Conservation (phyloP, 2,329 filamentous ascomycete species). For the Diaporthe australafricana region DNA sequence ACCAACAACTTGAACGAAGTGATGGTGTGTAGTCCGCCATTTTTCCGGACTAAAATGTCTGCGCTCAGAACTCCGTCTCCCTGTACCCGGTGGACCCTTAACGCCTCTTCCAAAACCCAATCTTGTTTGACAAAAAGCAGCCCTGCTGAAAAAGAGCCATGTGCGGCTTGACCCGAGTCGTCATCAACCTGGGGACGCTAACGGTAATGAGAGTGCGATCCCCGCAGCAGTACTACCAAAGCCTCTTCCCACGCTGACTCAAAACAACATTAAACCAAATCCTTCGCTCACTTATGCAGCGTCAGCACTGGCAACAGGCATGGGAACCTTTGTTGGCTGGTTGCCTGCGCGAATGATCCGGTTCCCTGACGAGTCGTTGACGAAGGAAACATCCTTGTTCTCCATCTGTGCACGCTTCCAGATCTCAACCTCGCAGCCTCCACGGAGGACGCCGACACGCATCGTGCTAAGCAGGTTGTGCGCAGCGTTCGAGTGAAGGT, state of each 20-base stretch:
- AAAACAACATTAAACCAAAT: background rate
- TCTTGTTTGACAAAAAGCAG: conserved; percentile 3
- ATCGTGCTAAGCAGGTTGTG: conserved; percentile 91
- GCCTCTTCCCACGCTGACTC: background rate
- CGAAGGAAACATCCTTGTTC: conserved; percentile 83
- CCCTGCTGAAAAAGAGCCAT: background rate
- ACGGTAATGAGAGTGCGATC: background rate
- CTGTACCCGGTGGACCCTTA: conserved; percentile 6
- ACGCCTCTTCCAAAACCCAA: conserved; percentile 20
- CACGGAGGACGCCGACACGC: conserved; percentile 87
- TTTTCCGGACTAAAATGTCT: conserved; percentile 7
- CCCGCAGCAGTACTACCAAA: conserved; percentile 2
- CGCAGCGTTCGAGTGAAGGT: conserved; percentile 89
- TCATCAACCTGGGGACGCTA: conserved; percentile 4
- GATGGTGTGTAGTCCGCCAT: background rate
- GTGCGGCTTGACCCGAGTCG: background rate
- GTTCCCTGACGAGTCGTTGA: conserved; percentile 84
- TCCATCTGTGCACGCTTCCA: conserved; percentile 90
- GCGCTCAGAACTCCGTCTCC: conserved; percentile 27
- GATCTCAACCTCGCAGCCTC: conserved; percentile 90
- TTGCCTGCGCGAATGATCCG: conserved; percentile 87
- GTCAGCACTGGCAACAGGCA: conserved; percentile 85
- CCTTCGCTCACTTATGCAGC: conserved; percentile 69
- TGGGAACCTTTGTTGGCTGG: conserved; percentile 85
- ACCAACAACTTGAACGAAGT: background rate